Evolutionary conservation across 768 basidiomycete species (phyloP), one percentile per base, ranked within the genome.

Genomic region (Fomitopsis serialis): DNA sequence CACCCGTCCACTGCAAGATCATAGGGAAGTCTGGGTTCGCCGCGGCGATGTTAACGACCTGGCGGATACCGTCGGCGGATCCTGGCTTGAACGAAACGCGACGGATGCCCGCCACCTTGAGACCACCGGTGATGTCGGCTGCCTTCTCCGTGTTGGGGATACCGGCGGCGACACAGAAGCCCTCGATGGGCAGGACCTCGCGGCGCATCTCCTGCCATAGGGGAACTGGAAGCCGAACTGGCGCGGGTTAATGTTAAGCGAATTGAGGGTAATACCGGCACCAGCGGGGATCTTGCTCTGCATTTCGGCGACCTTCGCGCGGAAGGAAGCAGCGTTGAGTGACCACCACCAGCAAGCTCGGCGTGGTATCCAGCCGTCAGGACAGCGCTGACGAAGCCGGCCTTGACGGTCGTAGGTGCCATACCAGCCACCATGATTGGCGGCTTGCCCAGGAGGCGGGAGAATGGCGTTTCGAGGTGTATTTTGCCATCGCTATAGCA

Each of bases 361-460:
- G 98, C 79, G 68, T 99, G 97, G 69, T 87, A 98, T 1, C 96
- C 96, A 24, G 97, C 95, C 57, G 87, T 81, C 60, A 97, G 84
- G 44, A 96, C 80, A 8, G 97, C 95, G 54, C 87, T 85, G 63
- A 98, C 95, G 68, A 98, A 96, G 17, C 94, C 94, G 27, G 87
- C 87, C 67, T 95, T 87, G 59, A 99, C 97, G 29, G 97, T 99
- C 1, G 88, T 88, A 0, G 97, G 97, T 0, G 97, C 98, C 97
- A 99, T 98, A 54, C 97, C 97, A 46, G 95, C 96, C 36, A 99
- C 94, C 97, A 98, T 98, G 71, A 99, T 88, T 32, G 97, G 97
- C 2, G 97, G 85, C 73, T 98, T 99, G 62, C 93, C 92, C 42
- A 99, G 71, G 42, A 99, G 80, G 54, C 97, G 90, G 47, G 96